Evolutionary conservation across 2,329 filamentous ascomycete genomes (phyloP).

Genomic region (Periglandula ipomoeae): DNA sequence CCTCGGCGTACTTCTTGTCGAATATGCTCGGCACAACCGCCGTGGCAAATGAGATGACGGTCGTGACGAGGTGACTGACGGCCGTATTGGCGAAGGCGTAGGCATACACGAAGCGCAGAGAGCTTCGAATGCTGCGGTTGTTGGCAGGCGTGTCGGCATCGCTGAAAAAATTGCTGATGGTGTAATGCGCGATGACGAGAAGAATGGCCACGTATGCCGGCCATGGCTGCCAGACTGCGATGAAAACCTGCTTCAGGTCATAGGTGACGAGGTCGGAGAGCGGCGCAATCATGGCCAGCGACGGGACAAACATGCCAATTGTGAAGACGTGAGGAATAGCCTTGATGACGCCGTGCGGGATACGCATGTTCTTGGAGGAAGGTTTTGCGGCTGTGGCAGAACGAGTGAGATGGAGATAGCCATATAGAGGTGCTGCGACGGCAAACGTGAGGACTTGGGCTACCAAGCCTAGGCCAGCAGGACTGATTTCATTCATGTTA

Average conservation of each 20-base stretch:
- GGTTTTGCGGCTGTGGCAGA: slow-evolving; percentile 8
- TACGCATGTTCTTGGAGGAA: slow-evolving; percentile 10
- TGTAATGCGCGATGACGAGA: slow-evolving; percentile 4
- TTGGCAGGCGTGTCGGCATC: background rate
- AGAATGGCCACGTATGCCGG: slow-evolving; percentile 12
- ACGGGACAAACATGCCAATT: slow-evolving; percentile 10
- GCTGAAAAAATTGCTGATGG: background rate
- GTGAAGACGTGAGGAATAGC: slow-evolving; percentile 10
- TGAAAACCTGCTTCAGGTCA: slow-evolving; percentile 13
- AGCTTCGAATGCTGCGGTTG: background rate
- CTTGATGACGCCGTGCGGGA: slow-evolving; percentile 10
- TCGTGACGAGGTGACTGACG: slow-evolving; percentile 9
- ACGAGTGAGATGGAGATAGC: slow-evolving; percentile 9
- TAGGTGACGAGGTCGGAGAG: slow-evolving; percentile 6
- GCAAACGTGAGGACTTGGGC: slow-evolving; percentile 13
- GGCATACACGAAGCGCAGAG: slow-evolving; percentile 11
- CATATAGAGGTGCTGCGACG: slow-evolving; percentile 12
- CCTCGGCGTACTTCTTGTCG: background rate
- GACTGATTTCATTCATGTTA: slow-evolving; percentile 3
- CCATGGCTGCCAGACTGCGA: slow-evolving; percentile 15
- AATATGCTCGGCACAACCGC: slow-evolving; percentile 10
- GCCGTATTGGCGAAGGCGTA: slow-evolving; percentile 11
- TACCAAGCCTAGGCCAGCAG: slow-evolving; percentile 8
- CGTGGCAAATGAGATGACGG: slow-evolving; percentile 5
- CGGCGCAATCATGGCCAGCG: slow-evolving; percentile 9